A percentile compares a stretch with the other conserved stretches of the same genome.
Evolutionary conservation across 1,284 basidiomycete genomes (phyloP).

Genomic region (Fistulina hepatica): DNA sequence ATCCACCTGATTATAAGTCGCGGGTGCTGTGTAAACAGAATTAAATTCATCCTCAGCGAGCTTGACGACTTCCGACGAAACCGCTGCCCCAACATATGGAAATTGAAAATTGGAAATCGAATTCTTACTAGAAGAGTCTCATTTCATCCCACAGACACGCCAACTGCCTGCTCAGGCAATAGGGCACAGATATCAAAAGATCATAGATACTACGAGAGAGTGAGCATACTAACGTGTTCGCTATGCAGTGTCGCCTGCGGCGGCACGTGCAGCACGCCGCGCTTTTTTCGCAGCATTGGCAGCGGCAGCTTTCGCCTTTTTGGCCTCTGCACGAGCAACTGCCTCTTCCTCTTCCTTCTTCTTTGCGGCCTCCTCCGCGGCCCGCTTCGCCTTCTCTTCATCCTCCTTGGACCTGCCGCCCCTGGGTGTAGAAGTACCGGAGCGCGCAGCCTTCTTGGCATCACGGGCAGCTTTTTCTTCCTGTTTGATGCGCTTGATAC

Average conservation of each 20-base stretch:
- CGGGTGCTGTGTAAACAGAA: too few relatives aligned
- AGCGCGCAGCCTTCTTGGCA: constrained; percentile 69
- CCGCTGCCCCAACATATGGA: too few relatives aligned
- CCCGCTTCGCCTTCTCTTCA: constrained; percentile 67
- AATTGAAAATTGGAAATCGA: too few relatives aligned
- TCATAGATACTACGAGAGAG: too few relatives aligned
- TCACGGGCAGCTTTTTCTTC: constrained; percentile 93
- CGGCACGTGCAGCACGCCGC: constrained; percentile 30
- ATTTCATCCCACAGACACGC: too few relatives aligned
- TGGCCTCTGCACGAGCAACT: constrained; percentile 70
- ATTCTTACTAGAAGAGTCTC: too few relatives aligned
- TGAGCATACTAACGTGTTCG: neutral
- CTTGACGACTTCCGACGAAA: too few relatives aligned
- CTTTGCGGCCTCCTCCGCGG: constrained; percentile 60
- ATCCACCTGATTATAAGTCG: too few relatives aligned
- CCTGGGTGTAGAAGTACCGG: constrained; percentile 22
- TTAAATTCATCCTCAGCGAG: too few relatives aligned
- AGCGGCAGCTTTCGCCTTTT: constrained; percentile 74
- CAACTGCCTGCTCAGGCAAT: too few relatives aligned
- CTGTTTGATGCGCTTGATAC: constrained; percentile 96
- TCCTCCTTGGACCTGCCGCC: constrained; percentile 46
- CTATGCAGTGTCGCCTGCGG: constrained; percentile 21
- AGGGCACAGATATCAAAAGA: too few relatives aligned
- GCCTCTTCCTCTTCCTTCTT: constrained; percentile 59
- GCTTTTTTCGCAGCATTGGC: constrained; percentile 95